A percentile compares a stretch with the other conserved stretches of the same genome.
Conservation (phyloP, 2,329 filamentous ascomycete species). For the Colletotrichum melonis region DNA sequence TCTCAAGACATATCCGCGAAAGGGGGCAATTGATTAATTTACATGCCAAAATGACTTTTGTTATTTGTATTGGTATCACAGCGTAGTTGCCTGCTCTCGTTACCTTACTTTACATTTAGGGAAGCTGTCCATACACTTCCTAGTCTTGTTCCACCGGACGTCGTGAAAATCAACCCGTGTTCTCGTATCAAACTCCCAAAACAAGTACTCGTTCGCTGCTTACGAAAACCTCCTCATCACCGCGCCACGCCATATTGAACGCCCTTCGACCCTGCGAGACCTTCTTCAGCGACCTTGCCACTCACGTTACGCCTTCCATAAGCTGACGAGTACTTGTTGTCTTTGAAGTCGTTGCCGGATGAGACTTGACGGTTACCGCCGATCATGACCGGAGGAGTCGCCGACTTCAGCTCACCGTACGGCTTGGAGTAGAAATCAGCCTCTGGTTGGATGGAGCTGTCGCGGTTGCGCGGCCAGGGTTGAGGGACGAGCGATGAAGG, state of each 20-base stretch:
- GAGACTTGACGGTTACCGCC: slow-evolving; percentile 65
- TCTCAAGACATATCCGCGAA: background rate
- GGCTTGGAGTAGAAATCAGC: slow-evolving; percentile 63
- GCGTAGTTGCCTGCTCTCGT: background rate
- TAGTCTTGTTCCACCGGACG: background rate
- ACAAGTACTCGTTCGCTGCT: background rate
- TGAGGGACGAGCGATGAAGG: slow-evolving; percentile 34
- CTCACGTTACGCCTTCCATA: slow-evolving; percentile 72
- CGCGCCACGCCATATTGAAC: slow-evolving; percentile 38
- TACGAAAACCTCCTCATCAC: slow-evolving; percentile 1
- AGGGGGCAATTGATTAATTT: background rate
- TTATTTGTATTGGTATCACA: background rate
- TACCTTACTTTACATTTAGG: background rate
- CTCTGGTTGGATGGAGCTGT: slow-evolving; percentile 63
- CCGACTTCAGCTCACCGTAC: slow-evolving; percentile 68
- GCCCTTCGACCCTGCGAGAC: slow-evolving; percentile 56
- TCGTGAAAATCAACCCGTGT: background rate
- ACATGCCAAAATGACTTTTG: background rate
- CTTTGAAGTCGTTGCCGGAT: slow-evolving; percentile 67
- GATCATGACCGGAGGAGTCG: slow-evolving; percentile 65
- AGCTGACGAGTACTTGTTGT: slow-evolving; percentile 41
- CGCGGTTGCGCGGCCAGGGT: slow-evolving; percentile 43
- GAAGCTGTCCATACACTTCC: background rate
- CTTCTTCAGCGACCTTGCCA: slow-evolving; percentile 80
- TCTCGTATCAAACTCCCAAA: background rate